Percentiles rank a stretch among this genome's conserved stretches.
These are phyloP conservation scores for Talaromyces sp. DNA, from an alignment of 2,329 filamentous ascomycete genomes.

Conservation along the genomic window DNA sequence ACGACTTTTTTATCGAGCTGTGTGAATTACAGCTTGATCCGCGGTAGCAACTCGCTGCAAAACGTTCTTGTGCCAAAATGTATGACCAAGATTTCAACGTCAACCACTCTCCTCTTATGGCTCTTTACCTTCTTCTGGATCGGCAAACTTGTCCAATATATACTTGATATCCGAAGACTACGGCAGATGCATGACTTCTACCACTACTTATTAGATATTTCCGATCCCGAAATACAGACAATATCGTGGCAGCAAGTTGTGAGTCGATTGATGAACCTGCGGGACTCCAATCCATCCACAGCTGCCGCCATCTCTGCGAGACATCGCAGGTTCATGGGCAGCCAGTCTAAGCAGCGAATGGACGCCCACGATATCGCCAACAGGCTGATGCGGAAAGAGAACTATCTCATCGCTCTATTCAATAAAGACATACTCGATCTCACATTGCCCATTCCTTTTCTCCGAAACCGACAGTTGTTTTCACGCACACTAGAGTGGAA, in stretches of 20 bases:
- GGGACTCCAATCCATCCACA: slow-evolving; percentile 86
- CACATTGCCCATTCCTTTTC: slow-evolving; percentile 77
- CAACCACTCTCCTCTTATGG: slow-evolving; percentile 78
- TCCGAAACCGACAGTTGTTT: slow-evolving; percentile 75
- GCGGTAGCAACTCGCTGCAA: slow-evolving; percentile 59
- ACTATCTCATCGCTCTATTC: slow-evolving; percentile 93
- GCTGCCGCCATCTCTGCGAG: slow-evolving; percentile 57
- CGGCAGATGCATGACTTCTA: slow-evolving; percentile 82
- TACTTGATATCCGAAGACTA: slow-evolving; percentile 70
- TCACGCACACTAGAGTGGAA: slow-evolving; percentile 92
- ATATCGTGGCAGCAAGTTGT: slow-evolving; percentile 93
- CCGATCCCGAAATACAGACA: slow-evolving; percentile 83
- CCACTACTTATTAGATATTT: slow-evolving; percentile 74
- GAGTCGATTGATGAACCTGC: slow-evolving; percentile 74
- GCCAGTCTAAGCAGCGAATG: slow-evolving; percentile 86
- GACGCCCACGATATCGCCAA: slow-evolving; percentile 98
- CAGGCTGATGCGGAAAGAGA: slow-evolving; percentile 90
- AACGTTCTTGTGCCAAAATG: slow-evolving; percentile 70
- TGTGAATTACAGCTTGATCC: slow-evolving; percentile 72
- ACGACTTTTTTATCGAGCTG: slow-evolving; percentile 82
- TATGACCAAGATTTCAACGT: slow-evolving; percentile 67
- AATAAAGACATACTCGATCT: slow-evolving; percentile 95
- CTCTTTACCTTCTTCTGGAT: slow-evolving; percentile 82
- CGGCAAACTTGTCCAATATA: slow-evolving; percentile 70
- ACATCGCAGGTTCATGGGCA: slow-evolving; percentile 64